phyloP scores from a whole-genome alignment of 768 basidiomycete species.

The Sutorius australiensis region DNA sequence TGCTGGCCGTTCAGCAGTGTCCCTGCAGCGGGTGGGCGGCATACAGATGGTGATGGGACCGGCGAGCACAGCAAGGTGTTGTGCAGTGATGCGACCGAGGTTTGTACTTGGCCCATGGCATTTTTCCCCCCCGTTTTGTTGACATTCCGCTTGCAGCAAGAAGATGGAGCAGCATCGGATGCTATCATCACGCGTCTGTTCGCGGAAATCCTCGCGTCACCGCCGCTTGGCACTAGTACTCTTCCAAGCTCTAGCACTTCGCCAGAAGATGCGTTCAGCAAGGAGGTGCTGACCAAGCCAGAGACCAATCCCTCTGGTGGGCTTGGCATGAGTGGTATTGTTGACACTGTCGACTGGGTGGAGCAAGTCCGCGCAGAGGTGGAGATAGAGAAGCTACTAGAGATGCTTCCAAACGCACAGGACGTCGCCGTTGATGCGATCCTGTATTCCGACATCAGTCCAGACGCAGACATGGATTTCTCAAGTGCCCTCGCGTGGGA shows the following conservation, averaged over 20 bases:
- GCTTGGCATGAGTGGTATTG: constrained; percentile 16
- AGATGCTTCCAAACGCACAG: constrained; percentile 42
- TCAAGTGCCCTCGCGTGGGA: constrained; percentile 27
- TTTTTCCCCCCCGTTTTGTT: constrained; percentile 18
- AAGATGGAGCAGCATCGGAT: constrained; percentile 54
- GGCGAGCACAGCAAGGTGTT: constrained; percentile 16
- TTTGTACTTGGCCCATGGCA: constrained; percentile 22
- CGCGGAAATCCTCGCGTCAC: constrained; percentile 35
- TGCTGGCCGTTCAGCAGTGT: constrained; percentile 51
- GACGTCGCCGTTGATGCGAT: constrained; percentile 26
- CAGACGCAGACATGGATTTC: constrained; percentile 29
- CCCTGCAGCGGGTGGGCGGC: constrained; percentile 92
- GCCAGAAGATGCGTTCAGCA: constrained; percentile 28
- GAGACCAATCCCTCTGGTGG: constrained; percentile 7
- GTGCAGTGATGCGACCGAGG: constrained; percentile 32
- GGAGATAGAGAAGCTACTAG: constrained; percentile 61
- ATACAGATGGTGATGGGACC: constrained; percentile 29
- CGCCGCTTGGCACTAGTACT: constrained; percentile 30
- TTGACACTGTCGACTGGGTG: constrained; percentile 24
- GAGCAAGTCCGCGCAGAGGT: constrained; percentile 37
- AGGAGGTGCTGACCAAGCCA: constrained; percentile 24
- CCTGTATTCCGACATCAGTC: constrained; percentile 13
- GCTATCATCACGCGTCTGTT: constrained; percentile 31
- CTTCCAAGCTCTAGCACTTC: constrained; percentile 31
- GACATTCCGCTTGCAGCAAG: constrained; percentile 23